Conservation (phyloP, 2,329 filamentous ascomycete genomes). For the Raffaelea albimanens region DNA sequence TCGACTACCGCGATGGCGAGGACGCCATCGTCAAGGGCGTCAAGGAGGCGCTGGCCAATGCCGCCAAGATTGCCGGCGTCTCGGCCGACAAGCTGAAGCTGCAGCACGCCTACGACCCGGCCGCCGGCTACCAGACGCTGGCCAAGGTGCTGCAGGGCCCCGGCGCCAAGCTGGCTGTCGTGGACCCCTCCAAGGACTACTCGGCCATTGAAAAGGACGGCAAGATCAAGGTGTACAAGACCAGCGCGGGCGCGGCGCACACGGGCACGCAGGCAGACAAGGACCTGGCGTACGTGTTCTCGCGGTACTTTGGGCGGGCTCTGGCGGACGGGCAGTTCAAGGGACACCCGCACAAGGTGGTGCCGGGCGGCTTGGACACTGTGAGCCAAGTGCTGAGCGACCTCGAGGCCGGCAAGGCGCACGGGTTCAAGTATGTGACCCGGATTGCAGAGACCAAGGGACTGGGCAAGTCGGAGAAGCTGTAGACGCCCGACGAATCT, state of each 20-base stretch:
- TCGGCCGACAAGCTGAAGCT: conserved; percentile 21
- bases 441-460: conserved; percentile 16
- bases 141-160: conserved; percentile 23
- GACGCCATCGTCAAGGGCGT: conserved; percentile 31
- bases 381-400: conserved; percentile 38
- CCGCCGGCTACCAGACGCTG: conserved; percentile 29
- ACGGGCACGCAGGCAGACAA: conserved; percentile 8
- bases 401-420: conserved; percentile 45
- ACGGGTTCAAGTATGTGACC: conserved; percentile 52
- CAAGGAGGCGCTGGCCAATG: conserved; percentile 24
- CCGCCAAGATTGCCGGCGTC: conserved; percentile 12
- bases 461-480: too few species aligned
- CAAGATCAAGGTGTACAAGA: conserved; percentile 15
- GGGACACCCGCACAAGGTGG: conserved; percentile 36
- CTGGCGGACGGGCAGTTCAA: conserved; percentile 33
- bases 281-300: conserved; percentile 28
- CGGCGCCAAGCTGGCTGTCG: conserved; percentile 18
- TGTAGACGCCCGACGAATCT: too few species aligned
- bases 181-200: conserved; percentile 16
- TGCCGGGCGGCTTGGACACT: conserved; percentile 39
- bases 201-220: conserved; percentile 10
- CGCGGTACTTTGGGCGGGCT: conserved; percentile 24
- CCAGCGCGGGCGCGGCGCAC: conserved; percentile 16
- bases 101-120: conserved; percentile 39
- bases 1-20: conserved; percentile 45